A percentile compares a stretch with the other conserved stretches of the same genome.
Evolutionary conservation across 345 rosid species (phyloP).

Genomic region (Brassica juncea): DNA sequence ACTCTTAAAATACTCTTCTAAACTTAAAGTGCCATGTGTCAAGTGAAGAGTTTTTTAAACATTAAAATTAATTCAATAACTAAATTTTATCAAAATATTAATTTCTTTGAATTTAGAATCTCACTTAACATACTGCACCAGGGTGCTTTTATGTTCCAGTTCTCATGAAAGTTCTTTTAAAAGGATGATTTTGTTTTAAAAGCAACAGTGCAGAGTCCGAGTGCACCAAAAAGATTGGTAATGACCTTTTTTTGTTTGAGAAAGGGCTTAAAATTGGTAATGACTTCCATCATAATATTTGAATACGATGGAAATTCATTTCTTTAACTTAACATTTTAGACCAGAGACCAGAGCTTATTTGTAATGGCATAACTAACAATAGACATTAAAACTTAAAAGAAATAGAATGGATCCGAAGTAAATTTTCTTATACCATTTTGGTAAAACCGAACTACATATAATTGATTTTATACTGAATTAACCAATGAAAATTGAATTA

Average conservation of each 20-base stretch:
- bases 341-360: neutral
- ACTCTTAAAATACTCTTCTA: too few species aligned
- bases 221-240: constrained; percentile 28
- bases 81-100: too few species aligned
- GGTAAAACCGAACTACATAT: neutral
- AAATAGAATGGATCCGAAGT: neutral
- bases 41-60: too few species aligned
- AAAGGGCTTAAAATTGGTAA: too few species aligned
- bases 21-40: too few species aligned
- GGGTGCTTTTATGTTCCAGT: too few species aligned
- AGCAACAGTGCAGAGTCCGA: neutral
- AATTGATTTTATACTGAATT: neutral
- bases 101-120: too few species aligned
- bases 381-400: neutral
- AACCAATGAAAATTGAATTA: neutral
- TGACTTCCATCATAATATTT: constrained; percentile 6
- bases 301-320: constrained; percentile 6
- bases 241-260: too few species aligned
- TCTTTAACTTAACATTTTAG: neutral
- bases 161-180: neutral
- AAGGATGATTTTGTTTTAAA: neutral
- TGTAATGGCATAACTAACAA: neutral
- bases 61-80: too few species aligned
- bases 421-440: neutral
- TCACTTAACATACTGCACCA: too few species aligned